phyloP scores from a whole-genome alignment of 495 filamentous ascomycete genomes.

The Aspergillus coremiiformis region DNA sequence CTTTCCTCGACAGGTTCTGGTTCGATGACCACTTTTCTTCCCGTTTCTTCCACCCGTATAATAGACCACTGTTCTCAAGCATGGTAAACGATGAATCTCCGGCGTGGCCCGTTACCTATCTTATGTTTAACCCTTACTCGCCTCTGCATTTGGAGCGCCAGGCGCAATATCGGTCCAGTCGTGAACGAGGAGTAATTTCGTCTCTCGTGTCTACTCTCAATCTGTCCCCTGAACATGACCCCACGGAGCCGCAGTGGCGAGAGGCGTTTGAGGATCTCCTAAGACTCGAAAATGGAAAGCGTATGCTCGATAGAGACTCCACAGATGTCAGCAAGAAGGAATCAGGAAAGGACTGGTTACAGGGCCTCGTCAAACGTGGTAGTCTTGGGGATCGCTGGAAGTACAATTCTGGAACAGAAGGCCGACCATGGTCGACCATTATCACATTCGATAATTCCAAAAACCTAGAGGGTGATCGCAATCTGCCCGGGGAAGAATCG shows the following conservation, averaged over 20 bases:
- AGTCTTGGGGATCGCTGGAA: constrained; percentile 35
- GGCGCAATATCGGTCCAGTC: constrained; percentile 19
- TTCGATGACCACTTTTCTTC: constrained; percentile 26
- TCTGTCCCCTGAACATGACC: constrained; percentile 21
- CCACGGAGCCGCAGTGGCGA: constrained; percentile 40
- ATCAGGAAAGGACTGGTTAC: constrained; percentile 31
- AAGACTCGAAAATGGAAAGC: constrained; percentile 40
- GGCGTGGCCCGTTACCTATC: constrained; percentile 35
- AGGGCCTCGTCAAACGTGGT: constrained; percentile 31
- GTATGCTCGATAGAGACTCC: constrained; percentile 32
- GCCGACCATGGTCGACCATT: constrained; percentile 20
- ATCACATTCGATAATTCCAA: constrained; percentile 21
- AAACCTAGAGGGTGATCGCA: constrained; percentile 4
- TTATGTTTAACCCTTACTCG: constrained; percentile 45
- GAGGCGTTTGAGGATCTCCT: constrained; percentile 52
- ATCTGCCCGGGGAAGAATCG: constrained; percentile 1
- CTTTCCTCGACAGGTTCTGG: constrained; percentile 31
- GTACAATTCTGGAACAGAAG: constrained; percentile 16
- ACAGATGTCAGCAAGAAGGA: constrained; percentile 18
- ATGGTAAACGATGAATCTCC: constrained; percentile 27
- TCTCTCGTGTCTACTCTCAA: constrained; percentile 33
- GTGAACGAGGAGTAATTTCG: constrained; percentile 28
- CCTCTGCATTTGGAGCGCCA: constrained; percentile 43
- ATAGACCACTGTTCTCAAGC: constrained; percentile 22
- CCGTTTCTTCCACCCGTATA: constrained; percentile 23